phyloP scores from a whole-genome alignment of 2,329 filamentous ascomycete genomes.

The Shiraia bambusicola region DNA sequence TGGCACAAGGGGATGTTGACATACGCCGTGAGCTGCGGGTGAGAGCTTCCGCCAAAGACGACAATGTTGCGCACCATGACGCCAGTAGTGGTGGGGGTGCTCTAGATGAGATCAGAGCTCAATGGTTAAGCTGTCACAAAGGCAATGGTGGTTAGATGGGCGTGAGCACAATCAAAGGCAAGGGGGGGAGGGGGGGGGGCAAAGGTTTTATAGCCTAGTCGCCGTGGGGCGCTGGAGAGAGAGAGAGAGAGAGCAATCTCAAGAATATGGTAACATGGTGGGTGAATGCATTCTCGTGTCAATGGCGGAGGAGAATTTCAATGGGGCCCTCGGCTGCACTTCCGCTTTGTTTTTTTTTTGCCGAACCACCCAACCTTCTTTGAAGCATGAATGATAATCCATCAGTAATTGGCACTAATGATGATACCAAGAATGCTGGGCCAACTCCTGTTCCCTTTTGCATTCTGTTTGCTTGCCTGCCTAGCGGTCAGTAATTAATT shows the following conservation, averaged over 20 bases:
- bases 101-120: not conserved
- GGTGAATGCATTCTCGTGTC: slow-evolving; percentile 19
- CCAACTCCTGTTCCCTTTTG: slow-evolving; percentile 4
- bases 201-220: slow-evolving; percentile 10
- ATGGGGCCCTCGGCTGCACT: slow-evolving; percentile 11
- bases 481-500: not conserved
- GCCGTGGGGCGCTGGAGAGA: slow-evolving; percentile 28
- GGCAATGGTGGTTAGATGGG: slow-evolving; percentile 5
- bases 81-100: slow-evolving; percentile 2
- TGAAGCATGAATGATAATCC: slow-evolving; percentile 27
- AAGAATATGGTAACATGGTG: slow-evolving; percentile 41
- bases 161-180: slow-evolving; percentile 8
- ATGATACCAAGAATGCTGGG: too few species aligned
- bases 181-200: slow-evolving; percentile 4
- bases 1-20: slow-evolving; percentile 5
- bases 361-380: slow-evolving; percentile 18
- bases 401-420: too few species aligned
- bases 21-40: slow-evolving; percentile 77
- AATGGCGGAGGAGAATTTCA: slow-evolving; percentile 27
- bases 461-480: not conserved
- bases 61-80: slow-evolving; percentile 93
- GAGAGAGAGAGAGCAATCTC: slow-evolving; percentile 20
- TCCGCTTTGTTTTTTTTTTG: slow-evolving; percentile 17
- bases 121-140: slow-evolving; percentile 1
- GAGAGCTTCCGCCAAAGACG: slow-evolving; percentile 88